phyloP scores from a whole-genome alignment of 768 basidiomycete species.

The Termitomyces sp. region DNA sequence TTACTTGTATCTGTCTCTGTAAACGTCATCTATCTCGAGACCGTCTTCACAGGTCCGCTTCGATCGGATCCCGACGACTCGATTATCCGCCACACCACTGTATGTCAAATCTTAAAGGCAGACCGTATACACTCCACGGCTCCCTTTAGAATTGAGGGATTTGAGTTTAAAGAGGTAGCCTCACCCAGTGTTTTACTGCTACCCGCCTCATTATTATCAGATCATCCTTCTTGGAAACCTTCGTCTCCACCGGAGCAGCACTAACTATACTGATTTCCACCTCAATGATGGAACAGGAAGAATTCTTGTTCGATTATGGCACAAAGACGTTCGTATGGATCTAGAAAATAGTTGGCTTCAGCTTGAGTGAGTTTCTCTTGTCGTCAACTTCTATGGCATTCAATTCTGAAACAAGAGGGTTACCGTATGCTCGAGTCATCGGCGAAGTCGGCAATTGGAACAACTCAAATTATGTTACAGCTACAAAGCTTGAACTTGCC shows the following conservation, averaged over 20 bases:
- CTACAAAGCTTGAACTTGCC: not conserved
- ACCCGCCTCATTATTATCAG: not conserved
- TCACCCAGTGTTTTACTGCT: not conserved
- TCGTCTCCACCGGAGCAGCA: not conserved
- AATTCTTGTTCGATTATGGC: not conserved
- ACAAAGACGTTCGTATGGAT: not conserved
- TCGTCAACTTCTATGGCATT: not conserved
- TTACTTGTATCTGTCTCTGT: not conserved
- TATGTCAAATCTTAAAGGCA: conserved; percentile 3
- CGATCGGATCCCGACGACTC: not conserved
- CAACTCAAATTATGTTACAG: not conserved
- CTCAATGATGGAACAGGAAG: conserved; percentile 3
- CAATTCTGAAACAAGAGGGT: not conserved
- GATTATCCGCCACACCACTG: not conserved
- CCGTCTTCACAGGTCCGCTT: not conserved
- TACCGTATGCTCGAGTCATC: conserved; percentile 4
- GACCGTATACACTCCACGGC: not conserved
- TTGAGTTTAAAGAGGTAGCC: not conserved
- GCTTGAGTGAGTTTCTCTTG: not conserved
- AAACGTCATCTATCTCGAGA: not conserved
- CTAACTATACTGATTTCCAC: not conserved
- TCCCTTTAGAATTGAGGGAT: not conserved
- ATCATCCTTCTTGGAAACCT: conserved; percentile 4
- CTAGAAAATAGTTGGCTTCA: not conserved
- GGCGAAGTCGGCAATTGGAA: not conserved